Evolutionary conservation across 345 rosid genomes (phyloP), one percentile per base, ranked within the genome.

Genomic region (Hibiscus tridactylites): DNA sequence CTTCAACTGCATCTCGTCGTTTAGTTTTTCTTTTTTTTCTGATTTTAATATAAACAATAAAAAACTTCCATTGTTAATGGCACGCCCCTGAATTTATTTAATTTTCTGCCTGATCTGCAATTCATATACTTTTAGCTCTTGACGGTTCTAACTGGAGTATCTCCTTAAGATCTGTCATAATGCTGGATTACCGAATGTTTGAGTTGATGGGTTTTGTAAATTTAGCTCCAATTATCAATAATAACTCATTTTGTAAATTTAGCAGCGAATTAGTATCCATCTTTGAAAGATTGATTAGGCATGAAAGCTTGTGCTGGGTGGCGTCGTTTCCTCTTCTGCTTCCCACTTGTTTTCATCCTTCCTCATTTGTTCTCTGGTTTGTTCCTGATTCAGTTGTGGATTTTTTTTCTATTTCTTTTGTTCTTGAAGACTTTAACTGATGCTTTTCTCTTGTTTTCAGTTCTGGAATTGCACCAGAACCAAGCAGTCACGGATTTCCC

Each of bases 301-400:
- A 84, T 88, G 89, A 88, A 83, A 81, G 71, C 71, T 13, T 85
- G 88, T 71, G 61, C 26, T 35, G 89, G 95, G 57, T 91, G 97
- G 93, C 89, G 89, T 56, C 86, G 86, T 56, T 73, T 83, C 70
- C 81, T 90, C 52, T 63, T 90, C 60, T 75, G 77, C 6, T 73
- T 88, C 67, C 93, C 90, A 54, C 72, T 94, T 9, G 16, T 90
- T 31, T 73, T 94, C 75, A 61, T 94, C 39, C 79, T 89, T 63
- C 83, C 83, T 66, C 89, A 84, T 79, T 83, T 90, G 53, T 79
- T 85, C 21, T 88, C 83, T 28, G 87, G 95, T 86, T 68, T 35
- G n/a, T 54, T 71, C 24, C 62, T 4, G 16, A 12, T 29, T 68
- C 24, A 15, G 0, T 73, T 29, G 61, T 67, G 6, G 15, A 26